Conservation (phyloP, 2,329 filamentous ascomycete genomes). For the Penicillium griseofulvum region DNA sequence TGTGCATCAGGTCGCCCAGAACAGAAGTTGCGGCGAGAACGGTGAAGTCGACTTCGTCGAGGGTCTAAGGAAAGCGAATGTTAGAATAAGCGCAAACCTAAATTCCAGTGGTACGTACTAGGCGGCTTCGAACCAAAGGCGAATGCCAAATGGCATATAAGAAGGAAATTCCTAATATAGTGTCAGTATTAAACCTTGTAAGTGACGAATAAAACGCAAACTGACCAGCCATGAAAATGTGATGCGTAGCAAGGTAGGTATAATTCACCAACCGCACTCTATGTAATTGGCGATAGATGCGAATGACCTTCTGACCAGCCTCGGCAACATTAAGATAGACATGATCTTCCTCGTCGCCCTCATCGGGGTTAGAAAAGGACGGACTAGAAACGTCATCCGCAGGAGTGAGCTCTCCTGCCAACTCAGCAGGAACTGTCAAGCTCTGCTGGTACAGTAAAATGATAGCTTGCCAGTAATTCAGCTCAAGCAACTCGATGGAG, state of each 20-base stretch:
- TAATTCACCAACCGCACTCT: slow-evolving; percentile 88
- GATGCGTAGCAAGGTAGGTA: slow-evolving; percentile 91
- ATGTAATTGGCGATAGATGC: slow-evolving; percentile 86
- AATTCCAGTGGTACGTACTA: slow-evolving; percentile 60
- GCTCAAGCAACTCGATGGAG: slow-evolving; percentile 81
- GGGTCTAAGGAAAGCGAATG: slow-evolving; percentile 50
- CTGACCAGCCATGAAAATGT: slow-evolving; percentile 88
- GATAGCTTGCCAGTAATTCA: slow-evolving; percentile 97
- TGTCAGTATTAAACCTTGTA: slow-evolving; percentile 15
- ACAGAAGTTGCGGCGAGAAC: slow-evolving; percentile 91
- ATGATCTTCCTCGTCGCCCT: slow-evolving; percentile 73
- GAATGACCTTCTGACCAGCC: slow-evolving; percentile 87
- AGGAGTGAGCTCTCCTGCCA: slow-evolving; percentile 71
- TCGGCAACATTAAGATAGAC: slow-evolving; percentile 95
- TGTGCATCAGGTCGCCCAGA: slow-evolving; percentile 84
- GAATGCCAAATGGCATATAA: slow-evolving; percentile 98
- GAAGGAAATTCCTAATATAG: slow-evolving; percentile 69
- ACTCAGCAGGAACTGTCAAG: slow-evolving; percentile 76
- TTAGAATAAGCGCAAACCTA: slow-evolving; percentile 8
- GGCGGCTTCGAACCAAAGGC: slow-evolving; percentile 75
- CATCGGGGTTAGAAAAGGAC: slow-evolving; percentile 44
- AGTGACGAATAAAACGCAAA: not conserved
- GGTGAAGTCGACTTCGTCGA: slow-evolving; percentile 97
- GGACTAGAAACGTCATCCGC: slow-evolving; percentile 60
- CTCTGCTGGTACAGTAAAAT: slow-evolving; percentile 95